Percentiles rank a stretch among this genome's conserved stretches.
phyloP scores from a whole-genome alignment of 495 filamentous ascomycete genomes.

The Aspergillus nanangensis region DNA sequence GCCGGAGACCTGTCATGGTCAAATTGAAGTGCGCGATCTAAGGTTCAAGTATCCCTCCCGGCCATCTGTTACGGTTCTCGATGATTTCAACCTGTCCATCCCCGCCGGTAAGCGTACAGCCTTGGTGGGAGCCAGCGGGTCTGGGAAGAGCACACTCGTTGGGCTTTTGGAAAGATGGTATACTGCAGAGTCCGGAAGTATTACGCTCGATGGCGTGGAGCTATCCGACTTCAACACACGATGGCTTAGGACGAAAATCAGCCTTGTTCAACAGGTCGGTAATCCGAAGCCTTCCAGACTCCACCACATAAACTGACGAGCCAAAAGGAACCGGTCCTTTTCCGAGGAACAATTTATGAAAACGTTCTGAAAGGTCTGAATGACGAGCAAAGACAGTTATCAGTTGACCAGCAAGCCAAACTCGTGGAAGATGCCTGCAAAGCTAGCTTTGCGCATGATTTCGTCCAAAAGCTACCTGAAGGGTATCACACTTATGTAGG shows the following conservation, averaged over 20 bases:
- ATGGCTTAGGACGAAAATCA: conserved; percentile 44
- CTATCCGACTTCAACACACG: conserved; percentile 46
- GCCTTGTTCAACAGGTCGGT: conserved; percentile 42
- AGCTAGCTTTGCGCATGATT: conserved; percentile 16
- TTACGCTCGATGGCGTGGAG: conserved; percentile 44
- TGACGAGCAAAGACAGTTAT: not conserved
- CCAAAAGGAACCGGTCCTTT: conserved; percentile 53
- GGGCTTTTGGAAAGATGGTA: conserved; percentile 59
- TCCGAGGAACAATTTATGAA: conserved; percentile 57
- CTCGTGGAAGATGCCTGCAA: conserved; percentile 12
- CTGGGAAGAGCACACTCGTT: conserved; percentile 59
- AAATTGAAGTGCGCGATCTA: conserved; percentile 52
- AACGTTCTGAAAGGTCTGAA: conserved; percentile 54
- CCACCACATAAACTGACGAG: not conserved
- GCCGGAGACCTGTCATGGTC: conserved; percentile 17
- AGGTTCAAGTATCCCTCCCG: conserved; percentile 55
- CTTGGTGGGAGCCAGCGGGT: conserved; percentile 50
- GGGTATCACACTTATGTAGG: conserved; percentile 20
- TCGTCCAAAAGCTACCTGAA: conserved; percentile 15
- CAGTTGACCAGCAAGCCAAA: conserved; percentile 13
- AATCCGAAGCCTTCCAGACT: not conserved
- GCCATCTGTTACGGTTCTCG: conserved; percentile 30
- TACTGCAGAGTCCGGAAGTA: conserved; percentile 10
- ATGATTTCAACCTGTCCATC: conserved; percentile 32
- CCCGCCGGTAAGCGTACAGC: conserved; percentile 43